Percentiles rank a stretch among this genome's conserved stretches.
These are phyloP conservation scores for Schizophyllum amplum DNA, from an alignment of 1,284 basidiomycete genomes.

Conservation along the genomic window DNA sequence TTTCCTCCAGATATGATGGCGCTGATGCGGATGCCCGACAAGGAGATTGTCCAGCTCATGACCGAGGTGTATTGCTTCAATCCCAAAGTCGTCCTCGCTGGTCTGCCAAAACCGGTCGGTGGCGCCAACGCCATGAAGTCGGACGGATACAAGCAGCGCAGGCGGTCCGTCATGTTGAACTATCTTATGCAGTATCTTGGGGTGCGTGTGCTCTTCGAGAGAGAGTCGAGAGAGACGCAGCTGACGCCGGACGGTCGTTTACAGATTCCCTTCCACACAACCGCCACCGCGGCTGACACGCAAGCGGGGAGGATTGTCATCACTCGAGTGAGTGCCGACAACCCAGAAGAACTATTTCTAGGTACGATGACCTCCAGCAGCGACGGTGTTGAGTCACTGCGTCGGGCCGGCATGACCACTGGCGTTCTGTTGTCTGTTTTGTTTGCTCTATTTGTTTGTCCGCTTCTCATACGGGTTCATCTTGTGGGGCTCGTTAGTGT, in stretches of 20 bases:
- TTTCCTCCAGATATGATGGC: constrained; percentile 26
- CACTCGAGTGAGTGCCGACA: neutral
- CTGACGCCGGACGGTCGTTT: too few species aligned
- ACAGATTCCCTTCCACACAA: neutral
- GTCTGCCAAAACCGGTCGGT: neutral
- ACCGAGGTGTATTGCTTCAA: neutral
- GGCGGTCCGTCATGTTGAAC: neutral
- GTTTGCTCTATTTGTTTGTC: neutral
- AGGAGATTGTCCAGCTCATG: neutral
- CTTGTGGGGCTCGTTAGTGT: neutral
- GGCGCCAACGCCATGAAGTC: neutral
- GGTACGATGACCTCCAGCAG: neutral
- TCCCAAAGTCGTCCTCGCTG: neutral
- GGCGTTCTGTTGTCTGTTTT: neutral
- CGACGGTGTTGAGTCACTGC: neutral
- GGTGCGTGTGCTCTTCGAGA: neutral
- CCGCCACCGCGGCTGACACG: neutral
- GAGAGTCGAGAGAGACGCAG: neutral
- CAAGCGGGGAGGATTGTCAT: neutral
- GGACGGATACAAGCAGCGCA: neutral
- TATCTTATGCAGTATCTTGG: neutral
- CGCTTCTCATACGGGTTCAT: neutral
- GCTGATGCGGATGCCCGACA: constrained; percentile 1
- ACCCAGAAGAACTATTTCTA: neutral
- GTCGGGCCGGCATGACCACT: neutral